Base-by-base conservation (phyloP, 768 basidiomycete species). In the Tulasnella sp. region DNA sequence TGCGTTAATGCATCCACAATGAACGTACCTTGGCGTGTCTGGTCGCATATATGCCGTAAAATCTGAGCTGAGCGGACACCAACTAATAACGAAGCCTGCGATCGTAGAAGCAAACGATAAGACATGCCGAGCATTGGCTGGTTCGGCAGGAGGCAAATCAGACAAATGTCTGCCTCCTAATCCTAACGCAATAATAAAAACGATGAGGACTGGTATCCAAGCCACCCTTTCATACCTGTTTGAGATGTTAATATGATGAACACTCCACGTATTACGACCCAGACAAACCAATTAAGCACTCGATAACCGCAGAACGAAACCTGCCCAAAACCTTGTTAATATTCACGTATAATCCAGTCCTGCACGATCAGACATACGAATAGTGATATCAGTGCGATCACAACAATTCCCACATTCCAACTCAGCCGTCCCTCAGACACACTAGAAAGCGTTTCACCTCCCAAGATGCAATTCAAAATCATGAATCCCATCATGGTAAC, bases 161-260 rank as follows among this genome's bases (percentile, higher is more conserved):
- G 65, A 65, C 9, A 90, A 67, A 56, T 87, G 70, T 56, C 83
- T 80, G 0, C 79, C 85, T 0, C 83, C 77, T n/a, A 84, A 69
- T 3, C 81, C 85, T 10, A 83, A 65, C 7, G 76, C 77, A 46
- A 89, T 72, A 28, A 86, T 57, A 61, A 80, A 87, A 7, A 78
- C 74, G 46, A 89, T 65, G n/a, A 85, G 59, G 15, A 85, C 74
- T 0, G 88, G 87, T 15, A 88, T 70, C 85, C 86, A 88, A 1
- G 80, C 69, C 2, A 82, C 53, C 8, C 77, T 72, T 58, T 87
- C 86, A 58, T 84, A 89, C 80, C 83, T 69, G 45, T 41, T 45
- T 37, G 9, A 45, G 45, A 28, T 45, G 16, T 12, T 3, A 37
- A 2, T 12, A 37, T 4, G 40, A 37, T 24, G 10, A 19, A 45